These are phyloP conservation scores for Groenewaldozyma sp. DNA, from an alignment of 1,139 yeast genomes.

Conservation along the genomic window DNA sequence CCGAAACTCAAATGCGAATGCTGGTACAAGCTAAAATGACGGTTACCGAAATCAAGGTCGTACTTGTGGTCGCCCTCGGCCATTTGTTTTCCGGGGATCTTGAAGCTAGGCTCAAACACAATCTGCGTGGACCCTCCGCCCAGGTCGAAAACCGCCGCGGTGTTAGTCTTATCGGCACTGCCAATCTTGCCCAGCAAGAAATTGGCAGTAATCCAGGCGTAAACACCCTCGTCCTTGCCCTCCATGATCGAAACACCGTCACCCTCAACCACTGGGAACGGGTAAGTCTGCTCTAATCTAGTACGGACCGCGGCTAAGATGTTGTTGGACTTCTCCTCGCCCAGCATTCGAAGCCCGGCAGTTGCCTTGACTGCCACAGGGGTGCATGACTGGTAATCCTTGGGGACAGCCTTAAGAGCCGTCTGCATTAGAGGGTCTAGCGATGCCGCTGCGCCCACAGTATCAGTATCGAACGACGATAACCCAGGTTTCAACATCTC, in stretches of 20 bases:
- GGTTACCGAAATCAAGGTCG: slow-evolving; percentile 67
- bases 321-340: slow-evolving; percentile 51
- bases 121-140: slow-evolving; percentile 99
- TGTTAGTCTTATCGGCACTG: slow-evolving; percentile 52
- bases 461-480: slow-evolving; percentile 73
- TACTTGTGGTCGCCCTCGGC: slow-evolving; percentile 85
- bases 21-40: slow-evolving; percentile 79
- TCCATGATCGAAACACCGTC: slow-evolving; percentile 90
- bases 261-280: slow-evolving; percentile 80
- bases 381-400: slow-evolving; percentile 61
- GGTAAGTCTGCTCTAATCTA: slow-evolving; percentile 70
- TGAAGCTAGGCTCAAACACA: slow-evolving; percentile 84
- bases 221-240: slow-evolving; percentile 97
- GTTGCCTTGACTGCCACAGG: slow-evolving; percentile 97
- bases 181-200: slow-evolving; percentile 90
- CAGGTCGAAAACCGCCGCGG: slow-evolving; percentile 94
- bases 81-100: slow-evolving; percentile 45
- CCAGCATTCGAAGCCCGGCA: slow-evolving; percentile 87
- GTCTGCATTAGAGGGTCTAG: slow-evolving; percentile 67
- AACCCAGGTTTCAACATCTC: slow-evolving; percentile 90
- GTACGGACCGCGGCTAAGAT: slow-evolving; percentile 67
- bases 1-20: slow-evolving; percentile 95
- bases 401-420: slow-evolving; percentile 73
- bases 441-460: slow-evolving; percentile 77
- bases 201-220: slow-evolving; percentile 96